phyloP scores from a whole-genome alignment of 1,139 yeast species.

The Kurtzmaniella natalensis region DNA sequence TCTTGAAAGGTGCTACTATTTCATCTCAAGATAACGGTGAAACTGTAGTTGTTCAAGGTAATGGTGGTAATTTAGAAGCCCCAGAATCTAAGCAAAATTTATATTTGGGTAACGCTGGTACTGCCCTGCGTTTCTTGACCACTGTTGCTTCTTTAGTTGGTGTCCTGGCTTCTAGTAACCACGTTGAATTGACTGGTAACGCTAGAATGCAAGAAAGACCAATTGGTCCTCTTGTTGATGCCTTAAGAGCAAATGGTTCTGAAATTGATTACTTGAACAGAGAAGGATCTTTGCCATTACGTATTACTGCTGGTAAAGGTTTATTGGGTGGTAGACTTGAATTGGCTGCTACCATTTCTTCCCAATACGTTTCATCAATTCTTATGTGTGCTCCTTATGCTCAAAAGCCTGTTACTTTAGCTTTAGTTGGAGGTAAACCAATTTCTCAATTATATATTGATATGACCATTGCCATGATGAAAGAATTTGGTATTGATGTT shows the following conservation, averaged over 20 bases:
- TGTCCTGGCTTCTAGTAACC: conserved; percentile 28
- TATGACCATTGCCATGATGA: conserved; percentile 97
- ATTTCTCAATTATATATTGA: conserved; percentile 93
- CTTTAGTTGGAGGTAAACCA: conserved; percentile 94
- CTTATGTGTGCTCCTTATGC: conserved; percentile 99
- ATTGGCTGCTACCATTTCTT: conserved; percentile 91
- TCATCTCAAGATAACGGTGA: conserved; percentile 84
- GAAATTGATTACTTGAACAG: conserved; percentile 64
- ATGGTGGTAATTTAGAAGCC: conserved; percentile 70
- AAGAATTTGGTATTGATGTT: conserved; percentile 80
- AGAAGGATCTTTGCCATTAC: conserved; percentile 83
- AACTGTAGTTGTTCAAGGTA: conserved; percentile 79
- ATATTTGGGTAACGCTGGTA: conserved; percentile 96
- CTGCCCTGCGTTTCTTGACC: conserved; percentile 92
- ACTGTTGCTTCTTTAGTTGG: conserved; percentile 82
- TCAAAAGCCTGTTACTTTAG: conserved; percentile 74
- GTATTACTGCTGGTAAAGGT: conserved; percentile 64
- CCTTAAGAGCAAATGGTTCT: conserved; percentile 78
- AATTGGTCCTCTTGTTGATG: conserved; percentile 92
- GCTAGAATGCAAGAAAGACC: conserved; percentile 98
- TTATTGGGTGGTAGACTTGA: conserved; percentile 90
- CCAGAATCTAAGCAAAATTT: conserved; percentile 52
- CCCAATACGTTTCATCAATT: conserved; percentile 94
- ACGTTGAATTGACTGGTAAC: conserved; percentile 81
- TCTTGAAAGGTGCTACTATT: conserved; percentile 77